Base-by-base conservation (phyloP, 371 early-diverging fungal genomes). In the Coemansia sp. region DNA sequence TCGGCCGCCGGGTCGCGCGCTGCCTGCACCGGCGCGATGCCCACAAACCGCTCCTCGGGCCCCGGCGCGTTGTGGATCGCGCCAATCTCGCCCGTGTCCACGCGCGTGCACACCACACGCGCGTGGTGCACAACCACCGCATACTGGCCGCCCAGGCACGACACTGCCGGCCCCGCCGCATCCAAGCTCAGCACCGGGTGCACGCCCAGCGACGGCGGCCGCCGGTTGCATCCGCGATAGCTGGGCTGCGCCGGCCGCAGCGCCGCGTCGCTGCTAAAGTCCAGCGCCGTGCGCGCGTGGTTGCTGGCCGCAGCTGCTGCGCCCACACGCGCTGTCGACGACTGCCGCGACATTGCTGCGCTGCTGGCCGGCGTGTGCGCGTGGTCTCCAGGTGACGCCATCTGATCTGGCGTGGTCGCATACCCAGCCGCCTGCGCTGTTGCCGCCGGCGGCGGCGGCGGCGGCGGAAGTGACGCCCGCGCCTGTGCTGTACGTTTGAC, bases 61-160 rank as follows among this genome's bases (percentile, higher is more conserved):
- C 68, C 73, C 3, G 73, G 73, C 14, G 73, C 57, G 36, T 72
- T 72, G 61, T 72, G 73, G 36, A 72, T 68, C n/a, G 73, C 73
- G 26, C 73, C 68, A 43, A 72, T 59, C 31, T 72, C 73, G 53
- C 73, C 73, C 10, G 73, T 60, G 30, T 63, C 73, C 11, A 72
- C 52, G 16, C 63, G 63, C 36, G 73, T 72, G 54, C 73, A 72
- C 57, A 72, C 55, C 14, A 72, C 53, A 34, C 73, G 73, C 42
- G 68, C 45, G 43, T 72, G 73, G 47, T 59, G 63, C 6, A 63
- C 64, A 10, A 72, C 64, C 30, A 62, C 68, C 9, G 73, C 55
- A 34, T 63, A 57, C 30, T 34, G 41, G 43, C 73, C 73, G 42
- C 73, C 64, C 42, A 72, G 14, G 53, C 73, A 68, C 34, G 73